These are phyloP conservation scores for Elaeagnus macrophylla DNA, from an alignment of 306 rosid genomes.

Conservation along the genomic window DNA sequence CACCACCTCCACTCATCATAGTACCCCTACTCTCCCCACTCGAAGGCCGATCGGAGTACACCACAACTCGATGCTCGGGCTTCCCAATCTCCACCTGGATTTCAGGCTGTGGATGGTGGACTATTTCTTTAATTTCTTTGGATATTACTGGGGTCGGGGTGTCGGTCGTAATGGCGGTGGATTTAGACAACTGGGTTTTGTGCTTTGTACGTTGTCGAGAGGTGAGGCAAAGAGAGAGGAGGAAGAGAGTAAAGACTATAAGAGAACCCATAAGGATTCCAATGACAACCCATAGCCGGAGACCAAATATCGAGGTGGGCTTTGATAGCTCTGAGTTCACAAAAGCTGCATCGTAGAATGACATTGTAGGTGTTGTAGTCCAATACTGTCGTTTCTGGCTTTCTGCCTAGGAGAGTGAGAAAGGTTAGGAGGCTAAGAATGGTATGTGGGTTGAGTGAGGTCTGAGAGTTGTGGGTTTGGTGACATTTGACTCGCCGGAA, in stretches of 20 bases:
- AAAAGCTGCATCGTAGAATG: conserved; percentile 75
- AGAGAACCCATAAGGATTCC: conserved; percentile 80
- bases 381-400: neutral
- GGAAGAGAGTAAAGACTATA: conserved; percentile 66
- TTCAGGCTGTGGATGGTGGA: conserved; percentile 42
- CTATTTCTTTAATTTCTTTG: conserved; percentile 77
- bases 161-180: neutral
- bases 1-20: conserved; percentile 38
- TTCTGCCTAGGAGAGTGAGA: neutral
- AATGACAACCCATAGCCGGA: conserved; percentile 83
- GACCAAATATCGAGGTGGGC: conserved; percentile 80
- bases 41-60: conserved; percentile 57
- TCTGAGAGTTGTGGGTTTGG: neutral
- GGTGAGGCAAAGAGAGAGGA: conserved; percentile 86
- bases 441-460: neutral
- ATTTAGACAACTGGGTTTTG: conserved; percentile 16
- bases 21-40: conserved; percentile 74
- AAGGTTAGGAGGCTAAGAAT: neutral
- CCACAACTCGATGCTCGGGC: conserved; percentile 58
- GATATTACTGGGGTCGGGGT: conserved; percentile 42
- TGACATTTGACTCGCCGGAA: conserved; percentile 22
- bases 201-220: conserved; percentile 46
- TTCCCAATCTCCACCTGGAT: conserved; percentile 69
- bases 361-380: conserved; percentile 27
- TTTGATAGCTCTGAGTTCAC: conserved; percentile 68